Percentiles rank a stretch among this genome's conserved stretches.
phyloP scores from a whole-genome alignment of 164 flowering plant species.

The Kalanchoe fedtschenkoi region DNA sequence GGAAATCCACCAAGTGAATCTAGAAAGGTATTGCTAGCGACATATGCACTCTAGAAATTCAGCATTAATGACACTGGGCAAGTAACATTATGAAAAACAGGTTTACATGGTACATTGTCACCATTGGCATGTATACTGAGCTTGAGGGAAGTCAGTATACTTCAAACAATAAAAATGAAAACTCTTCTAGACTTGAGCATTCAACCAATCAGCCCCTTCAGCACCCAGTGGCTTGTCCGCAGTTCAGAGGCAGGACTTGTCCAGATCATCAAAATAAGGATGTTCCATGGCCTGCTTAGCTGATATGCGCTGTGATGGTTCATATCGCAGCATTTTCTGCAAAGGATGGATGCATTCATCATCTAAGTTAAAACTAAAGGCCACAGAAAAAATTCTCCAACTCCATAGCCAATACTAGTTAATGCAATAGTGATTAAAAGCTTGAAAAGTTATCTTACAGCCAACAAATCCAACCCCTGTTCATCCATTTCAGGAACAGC shows the following conservation, averaged over 20 bases:
- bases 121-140: no score
- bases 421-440: no score
- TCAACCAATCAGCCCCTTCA: no score
- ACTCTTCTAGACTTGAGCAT: no score
- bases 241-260: conserved; percentile 38
- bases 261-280: conserved; percentile 59
- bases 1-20: no score
- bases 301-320: conserved; percentile 61
- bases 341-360: not conserved
- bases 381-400: not conserved
- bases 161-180: no score
- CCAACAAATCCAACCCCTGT: conserved; percentile 53
- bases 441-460: conserved; percentile 38
- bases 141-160: no score
- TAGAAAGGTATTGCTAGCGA: no score
- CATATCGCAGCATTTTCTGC: conserved; percentile 77
- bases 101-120: no score
- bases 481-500: conserved; percentile 61
- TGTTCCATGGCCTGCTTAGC: conserved; percentile 90
- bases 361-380: not conserved
- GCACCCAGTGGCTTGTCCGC: not conserved
- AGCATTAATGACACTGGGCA: no score
- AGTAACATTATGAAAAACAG: no score
- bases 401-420: not conserved
- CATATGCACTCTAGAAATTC: no score